Base-by-base conservation (phyloP, 768 basidiomycete species). In the Podaxis sp. region DNA sequence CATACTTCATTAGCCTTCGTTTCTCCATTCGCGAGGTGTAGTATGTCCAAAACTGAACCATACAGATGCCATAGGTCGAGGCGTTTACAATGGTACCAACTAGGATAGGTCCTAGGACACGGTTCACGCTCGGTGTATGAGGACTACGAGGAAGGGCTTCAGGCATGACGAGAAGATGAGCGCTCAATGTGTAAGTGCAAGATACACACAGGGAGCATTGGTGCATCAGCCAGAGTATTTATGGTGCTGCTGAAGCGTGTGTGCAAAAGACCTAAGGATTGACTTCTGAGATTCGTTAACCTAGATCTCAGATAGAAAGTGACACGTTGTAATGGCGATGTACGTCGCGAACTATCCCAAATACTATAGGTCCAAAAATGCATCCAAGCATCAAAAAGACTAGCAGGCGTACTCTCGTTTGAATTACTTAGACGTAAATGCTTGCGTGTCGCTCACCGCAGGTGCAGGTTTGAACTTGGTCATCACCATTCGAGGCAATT, bases 51-150 rank as follows among this genome's bases (percentile, higher is more conserved):
- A 70, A 70, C 61, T 73, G 72, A 1, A 67, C 22, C 5, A 71
- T 33, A 39, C 69, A 73, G 19, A 70, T 64, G 3, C 72, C 72
- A 52, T 71, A 72, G 11, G 71, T 40, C 54, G 70, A 61, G 15
- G 68, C 51, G 40, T 72, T 71, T 28, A 73, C 54, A 9, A 68
- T 30, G 2, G 64, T 65, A 7, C 66, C 68, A 62, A 72, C 64
- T 6, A 72, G 64, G n/a, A 71, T 54, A 24, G 72, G 70, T 13
- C 71, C 72, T 44, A 70, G 66, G n/a, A 66, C 65, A 22, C 67
- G 64, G 39, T 60, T 49, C 4, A 61, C 51, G 11, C 24, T 26
- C 17, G 49, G 24, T 12, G 24, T 26, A 26, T 28, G 48, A 19
- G 59, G 49, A 22, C 8, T n/a, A 39, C 40, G 48, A 8, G 38